Base-by-base conservation (phyloP, 495 filamentous ascomycete species). In the Penicillium steckii region DNA sequence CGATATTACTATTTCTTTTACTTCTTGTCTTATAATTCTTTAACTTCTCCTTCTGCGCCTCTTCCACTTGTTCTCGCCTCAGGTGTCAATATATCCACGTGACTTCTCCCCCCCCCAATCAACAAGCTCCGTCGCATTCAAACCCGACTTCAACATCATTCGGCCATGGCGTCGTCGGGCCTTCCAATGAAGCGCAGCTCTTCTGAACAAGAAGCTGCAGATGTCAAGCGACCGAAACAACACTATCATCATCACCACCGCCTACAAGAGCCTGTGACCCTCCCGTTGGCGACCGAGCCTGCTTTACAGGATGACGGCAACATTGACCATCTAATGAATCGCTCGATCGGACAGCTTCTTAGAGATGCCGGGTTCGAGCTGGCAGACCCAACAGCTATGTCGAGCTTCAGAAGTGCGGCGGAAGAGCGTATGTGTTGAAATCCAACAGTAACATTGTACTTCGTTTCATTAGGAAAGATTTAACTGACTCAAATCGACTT, bases 351-450 rank as follows among this genome's bases (percentile, higher is more conserved):
- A 3, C 68, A 80, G 27, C 69, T 80, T 17, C 65, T 87, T 47
- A 67, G 69, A 30, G 69, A 74, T 25, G 73, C 70, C 10, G 86
- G 87, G 9, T 89, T 86, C 59, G 75, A 81, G 4, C 56, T 78
- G 17, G 81, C 80, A 2, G 76, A 79, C 26, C 74, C 82, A 17
- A 61, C 68, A 12, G 87, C 84, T 17, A 68, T 89, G 54, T 79
- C 86, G 51, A 68, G 68, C 55, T 78, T 89, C 48, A 71, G 80
- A 22, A 66, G 70, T 41, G 67, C 77, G 10, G 73, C 79, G 2
- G 85, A 88, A 66, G 80, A 87, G 59, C 88, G 85, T 89, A 80
- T 38, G 79, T 67, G 37, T 4, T 7, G 19, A 5, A 4, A 22
- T 24, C 18, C 38, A 41, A 13, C 32, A 3, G 32, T 35, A n/a